Percentiles rank a stretch among this genome's conserved stretches.
These are phyloP conservation scores for Aspergillus novoparasiticus DNA, from an alignment of 2,329 filamentous ascomycete species.

Conservation along the genomic window DNA sequence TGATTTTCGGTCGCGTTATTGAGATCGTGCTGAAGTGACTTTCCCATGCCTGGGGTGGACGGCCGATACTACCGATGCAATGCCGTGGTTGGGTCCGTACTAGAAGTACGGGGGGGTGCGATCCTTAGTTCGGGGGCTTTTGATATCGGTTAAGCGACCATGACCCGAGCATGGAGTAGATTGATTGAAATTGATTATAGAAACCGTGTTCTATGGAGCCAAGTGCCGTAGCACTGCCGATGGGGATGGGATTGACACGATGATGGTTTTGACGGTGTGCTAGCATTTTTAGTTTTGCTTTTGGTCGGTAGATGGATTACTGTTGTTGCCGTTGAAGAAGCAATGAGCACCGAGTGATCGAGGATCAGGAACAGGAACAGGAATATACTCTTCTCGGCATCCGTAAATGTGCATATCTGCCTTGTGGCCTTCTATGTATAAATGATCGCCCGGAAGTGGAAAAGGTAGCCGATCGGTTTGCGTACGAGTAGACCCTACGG, in stretches of 20 bases:
- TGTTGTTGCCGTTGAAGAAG: background rate
- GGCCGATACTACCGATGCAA: slow-evolving; percentile 4
- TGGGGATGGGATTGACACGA: background rate
- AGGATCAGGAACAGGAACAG: background rate
- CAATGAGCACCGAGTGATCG: background rate
- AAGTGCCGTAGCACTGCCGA: background rate
- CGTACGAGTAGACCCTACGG: background rate
- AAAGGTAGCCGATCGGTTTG: background rate
- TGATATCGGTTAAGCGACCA: background rate
- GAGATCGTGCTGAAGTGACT: background rate
- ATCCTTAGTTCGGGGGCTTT: background rate
- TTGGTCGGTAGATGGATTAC: background rate
- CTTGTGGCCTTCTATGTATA: background rate
- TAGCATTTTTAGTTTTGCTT: background rate
- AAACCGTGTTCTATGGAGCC: background rate
- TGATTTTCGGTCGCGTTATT: background rate
- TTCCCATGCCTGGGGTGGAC: background rate
- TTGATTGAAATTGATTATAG: background rate
- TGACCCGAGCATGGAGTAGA: background rate
- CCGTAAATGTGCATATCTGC: background rate
- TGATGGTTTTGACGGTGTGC: background rate
- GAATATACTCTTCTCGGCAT: background rate
- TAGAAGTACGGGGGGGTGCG: background rate
- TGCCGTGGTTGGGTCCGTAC: background rate
- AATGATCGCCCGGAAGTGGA: background rate